These are phyloP conservation scores for Pseudogymnoascus sp. DNA, from an alignment of 2,329 filamentous ascomycete genomes.

Conservation along the genomic window DNA sequence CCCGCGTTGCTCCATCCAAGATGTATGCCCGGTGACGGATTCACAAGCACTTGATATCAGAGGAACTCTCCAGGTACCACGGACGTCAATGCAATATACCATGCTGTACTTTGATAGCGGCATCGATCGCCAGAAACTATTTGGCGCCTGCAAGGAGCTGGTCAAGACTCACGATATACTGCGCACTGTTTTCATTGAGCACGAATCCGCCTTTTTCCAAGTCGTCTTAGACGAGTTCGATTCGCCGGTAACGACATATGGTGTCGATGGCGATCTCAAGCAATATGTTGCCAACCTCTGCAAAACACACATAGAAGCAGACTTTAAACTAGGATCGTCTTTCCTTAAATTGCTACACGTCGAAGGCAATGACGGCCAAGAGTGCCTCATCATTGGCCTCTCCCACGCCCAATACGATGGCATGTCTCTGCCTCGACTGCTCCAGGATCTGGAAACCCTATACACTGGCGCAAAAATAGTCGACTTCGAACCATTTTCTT, in stretches of 20 bases:
- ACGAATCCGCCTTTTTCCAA: constrained; percentile 30
- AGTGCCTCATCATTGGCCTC: constrained; percentile 35
- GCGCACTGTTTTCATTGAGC: constrained; percentile 33
- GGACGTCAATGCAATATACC: constrained; percentile 34
- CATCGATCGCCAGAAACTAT: constrained; percentile 25
- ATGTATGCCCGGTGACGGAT: constrained; percentile 34
- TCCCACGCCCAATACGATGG: constrained; percentile 58
- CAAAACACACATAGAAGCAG: constrained; percentile 29
- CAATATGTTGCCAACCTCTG: constrained; percentile 29
- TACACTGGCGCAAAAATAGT: constrained; percentile 31
- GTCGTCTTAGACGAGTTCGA: constrained; percentile 31
- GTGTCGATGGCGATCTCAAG: constrained; percentile 27
- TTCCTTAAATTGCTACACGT: constrained; percentile 29
- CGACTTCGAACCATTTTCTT: constrained; percentile 32
- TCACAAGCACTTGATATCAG: constrained; percentile 36
- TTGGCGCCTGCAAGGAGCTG: constrained; percentile 26
- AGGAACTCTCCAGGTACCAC: constrained; percentile 30
- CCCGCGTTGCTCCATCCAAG: constrained; percentile 31
- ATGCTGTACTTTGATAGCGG: constrained; percentile 28
- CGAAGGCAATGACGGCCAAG: constrained; percentile 20
- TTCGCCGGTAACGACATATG: constrained; percentile 24
- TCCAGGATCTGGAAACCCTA: constrained; percentile 18
- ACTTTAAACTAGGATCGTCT: constrained; percentile 33
- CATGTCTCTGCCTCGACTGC: constrained; percentile 44
- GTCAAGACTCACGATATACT: constrained; percentile 32